A percentile compares a stretch with the other conserved stretches of the same genome.
phyloP scores from a whole-genome alignment of 257 asterid species.

The Knoxia roxburghii region DNA sequence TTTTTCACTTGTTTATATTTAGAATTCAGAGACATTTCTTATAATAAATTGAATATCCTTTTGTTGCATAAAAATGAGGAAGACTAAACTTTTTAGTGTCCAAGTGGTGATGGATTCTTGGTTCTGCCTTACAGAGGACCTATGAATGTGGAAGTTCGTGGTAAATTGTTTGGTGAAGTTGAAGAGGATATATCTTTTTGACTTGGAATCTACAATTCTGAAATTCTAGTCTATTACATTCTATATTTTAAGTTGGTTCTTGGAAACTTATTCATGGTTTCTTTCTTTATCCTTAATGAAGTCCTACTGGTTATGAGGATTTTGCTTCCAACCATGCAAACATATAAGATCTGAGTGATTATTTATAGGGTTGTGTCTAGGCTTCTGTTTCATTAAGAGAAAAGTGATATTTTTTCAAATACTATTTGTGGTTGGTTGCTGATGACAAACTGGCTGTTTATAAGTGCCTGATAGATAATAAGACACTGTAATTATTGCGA shows the following conservation, averaged over 20 bases:
- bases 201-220: background rate
- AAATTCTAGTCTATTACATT: background rate
- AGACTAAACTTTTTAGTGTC: background rate
- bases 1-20: background rate
- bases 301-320: background rate
- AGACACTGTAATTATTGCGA: background rate
- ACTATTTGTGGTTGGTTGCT: background rate
- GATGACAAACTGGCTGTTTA: background rate
- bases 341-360: background rate
- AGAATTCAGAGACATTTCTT: background rate
- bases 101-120: background rate
- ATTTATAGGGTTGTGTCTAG: background rate
- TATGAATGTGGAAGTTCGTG: background rate
- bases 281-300: background rate
- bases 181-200: background rate
- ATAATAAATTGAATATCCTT: background rate
- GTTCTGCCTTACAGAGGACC: background rate
- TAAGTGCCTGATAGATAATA: background rate
- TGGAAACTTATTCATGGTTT: background rate
- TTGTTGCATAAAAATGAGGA: background rate
- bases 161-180: background rate
- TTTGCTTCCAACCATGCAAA: background rate
- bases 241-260: background rate
- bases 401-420: background rate
- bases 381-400: background rate